Base-by-base conservation (phyloP, 192 early-diverging fungal genomes). In the Linnemannia schmuckeri region DNA sequence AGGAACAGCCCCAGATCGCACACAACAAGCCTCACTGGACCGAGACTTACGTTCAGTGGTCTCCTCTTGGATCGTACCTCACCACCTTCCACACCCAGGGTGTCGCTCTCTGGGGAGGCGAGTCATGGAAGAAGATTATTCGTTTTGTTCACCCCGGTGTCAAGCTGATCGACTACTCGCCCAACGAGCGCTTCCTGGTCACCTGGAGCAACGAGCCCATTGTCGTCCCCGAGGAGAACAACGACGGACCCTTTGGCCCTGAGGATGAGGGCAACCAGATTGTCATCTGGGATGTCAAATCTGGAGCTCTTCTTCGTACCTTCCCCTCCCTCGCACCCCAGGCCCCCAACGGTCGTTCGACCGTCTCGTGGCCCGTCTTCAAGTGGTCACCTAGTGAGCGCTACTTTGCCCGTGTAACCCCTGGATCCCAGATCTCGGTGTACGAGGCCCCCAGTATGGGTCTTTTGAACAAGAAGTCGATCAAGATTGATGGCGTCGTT, bases 371-470 rank as follows among this genome's bases (percentile, higher is more conserved):
- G 97, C 97, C 98, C 42, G 91, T 98, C 74, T 99, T 99, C 93
- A 98, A 97, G 91, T 99, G 98, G 97, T 97, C 97, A 70, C 93
- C 94, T 52, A 95, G 95, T 89, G 97, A 97, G 77, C 95, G 95
- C 85, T 99, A 99, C 94, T 93, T 99, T 91, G 98, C 97, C 41
- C 93, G 97, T 61, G 92, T 97, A 83, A 91, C 93, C 7, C 94
- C 94, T 55, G 96, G 93, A 18, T 85, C 91, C 49, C 90, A 94
- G 81, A 93, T 99, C 46, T 92, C 93, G 30, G 94, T 99, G 46
- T 99, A 99, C 86, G 96, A 99, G 91, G 94, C 97, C n/a, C 96
- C 97, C 61, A 89, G 92, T 41, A 99, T 99, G 99, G 95, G 94
- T 72, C 90, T 99, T 68, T 85, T 99, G 76, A 97, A 96, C 87